Evolutionary conservation across 306 rosid species (phyloP), one percentile per base, ranked within the genome.

Genomic region (Trifolium pratense): DNA sequence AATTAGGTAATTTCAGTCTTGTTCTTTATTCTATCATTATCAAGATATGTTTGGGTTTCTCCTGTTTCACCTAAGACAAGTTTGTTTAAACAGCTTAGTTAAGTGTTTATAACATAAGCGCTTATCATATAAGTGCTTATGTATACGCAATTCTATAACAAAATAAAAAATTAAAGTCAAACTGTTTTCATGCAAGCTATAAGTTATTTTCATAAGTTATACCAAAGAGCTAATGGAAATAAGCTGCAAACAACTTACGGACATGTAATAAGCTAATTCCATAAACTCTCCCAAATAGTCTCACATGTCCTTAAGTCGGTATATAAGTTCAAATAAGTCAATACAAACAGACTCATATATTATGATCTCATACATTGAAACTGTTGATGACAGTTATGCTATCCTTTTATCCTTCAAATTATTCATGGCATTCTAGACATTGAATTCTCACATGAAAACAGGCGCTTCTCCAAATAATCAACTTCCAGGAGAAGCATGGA

Each of bases 401-500:
- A 21, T 21, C 25, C 25, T 21, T 21, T 21, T 21, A 21, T 21
- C 25, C 25, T 21, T 21, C 25, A 1, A 21, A 21, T 1, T 55
- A 31, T 70, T 74, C 70, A 46, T 45, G 55, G 37, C 10, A 65
- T 17, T 72, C 56, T 75, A 49, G 61, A 68, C 31, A 62, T 25
- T 78, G 59, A 70, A 57, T 32, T 79, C 42, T 73, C 71, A 45
- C 64, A 64, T 82, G 78, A 81, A 71, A 36, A 73, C 80, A 93
- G 96, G 89, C 17, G 71, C 64, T 67, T 78, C 52, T 79, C 88
- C 57, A 39, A 85, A 84, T 66, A 78, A 73, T 67, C 86, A 79
- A 70, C 71, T 69, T 67, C 64, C 74, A 31, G 94, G 81, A 78
- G 66, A 82, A 78, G 64, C 77, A 74, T 93, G 98, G 98, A 83